phyloP scores from a whole-genome alignment of 2,329 filamentous ascomycete genomes.

The Elsinoe ampelina region DNA sequence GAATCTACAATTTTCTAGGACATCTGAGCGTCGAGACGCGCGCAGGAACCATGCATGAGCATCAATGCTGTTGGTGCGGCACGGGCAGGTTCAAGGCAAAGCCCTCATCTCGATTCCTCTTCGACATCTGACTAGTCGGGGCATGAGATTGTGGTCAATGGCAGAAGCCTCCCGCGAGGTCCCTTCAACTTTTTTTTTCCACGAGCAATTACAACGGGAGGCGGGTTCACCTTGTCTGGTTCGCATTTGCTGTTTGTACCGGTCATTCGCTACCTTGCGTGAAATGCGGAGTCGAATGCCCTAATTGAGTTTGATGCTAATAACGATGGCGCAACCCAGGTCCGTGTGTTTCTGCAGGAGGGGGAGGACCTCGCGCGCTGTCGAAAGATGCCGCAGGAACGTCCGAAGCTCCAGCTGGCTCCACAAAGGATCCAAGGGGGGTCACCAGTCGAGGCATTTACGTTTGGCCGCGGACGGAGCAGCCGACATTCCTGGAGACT shows the following conservation, averaged over 20 bases:
- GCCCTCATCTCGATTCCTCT: not conserved
- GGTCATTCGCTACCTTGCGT: constrained; percentile 5
- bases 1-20: not conserved
- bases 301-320: constrained; percentile 9
- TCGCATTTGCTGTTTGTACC: constrained; percentile 9
- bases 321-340: constrained; percentile 11
- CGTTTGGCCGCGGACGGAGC: constrained; percentile 3
- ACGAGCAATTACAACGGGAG: not conserved
- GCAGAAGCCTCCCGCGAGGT: not conserved
- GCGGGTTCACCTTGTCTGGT: constrained; percentile 1
- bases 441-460: not conserved
- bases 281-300: constrained; percentile 6
- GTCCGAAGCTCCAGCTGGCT: constrained; percentile 5
- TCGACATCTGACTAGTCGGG: no score
- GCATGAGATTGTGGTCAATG: not conserved
- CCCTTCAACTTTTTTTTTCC: constrained; percentile 12
- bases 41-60: not conserved
- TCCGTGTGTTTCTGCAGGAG: constrained; percentile 12
- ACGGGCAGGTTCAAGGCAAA: not conserved
- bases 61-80: constrained; percentile 3
- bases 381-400: constrained; percentile 11
- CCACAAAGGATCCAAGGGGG: constrained; percentile 3
- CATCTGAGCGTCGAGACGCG: not conserved
- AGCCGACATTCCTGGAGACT: not conserved
- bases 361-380: not conserved